Conservation (phyloP, 176 grass and related monocot species). For the Zea mays region DNA sequence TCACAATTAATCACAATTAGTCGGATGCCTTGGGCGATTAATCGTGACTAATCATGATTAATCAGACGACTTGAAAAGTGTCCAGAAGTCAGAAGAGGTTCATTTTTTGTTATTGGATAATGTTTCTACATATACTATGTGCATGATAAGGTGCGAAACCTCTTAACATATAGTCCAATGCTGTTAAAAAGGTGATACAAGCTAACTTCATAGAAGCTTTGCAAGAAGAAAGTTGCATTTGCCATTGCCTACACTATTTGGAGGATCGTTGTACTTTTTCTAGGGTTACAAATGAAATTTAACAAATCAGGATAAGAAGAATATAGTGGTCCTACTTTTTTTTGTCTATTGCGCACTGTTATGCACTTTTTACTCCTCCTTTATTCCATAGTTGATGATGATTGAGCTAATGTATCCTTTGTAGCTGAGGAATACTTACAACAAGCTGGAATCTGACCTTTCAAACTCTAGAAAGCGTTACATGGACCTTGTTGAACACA, state of each 20-base stretch:
- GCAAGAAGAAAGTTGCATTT: neutral
- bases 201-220: neutral
- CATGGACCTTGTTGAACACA: constrained; percentile 79
- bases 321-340: neutral
- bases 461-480: constrained; percentile 64
- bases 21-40: no score
- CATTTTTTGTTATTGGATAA: neutral
- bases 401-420: constrained; percentile 32
- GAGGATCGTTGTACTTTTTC: neutral
- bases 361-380: neutral
- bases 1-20: no score
- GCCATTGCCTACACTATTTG: neutral
- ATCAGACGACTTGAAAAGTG: no score
- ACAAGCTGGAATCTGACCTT: constrained; percentile 80
- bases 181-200: neutral
- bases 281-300: neutral
- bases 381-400: neutral
- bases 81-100: neutral
- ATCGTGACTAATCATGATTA: no score
- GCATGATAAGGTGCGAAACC: neutral
- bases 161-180: neutral
- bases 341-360: neutral
- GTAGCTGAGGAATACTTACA: constrained; percentile 69
- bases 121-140: neutral
- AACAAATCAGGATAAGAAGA: neutral